Conservation (phyloP, 2,329 filamentous ascomycete species). For the Sporothrix brunneoviolacea region DNA sequence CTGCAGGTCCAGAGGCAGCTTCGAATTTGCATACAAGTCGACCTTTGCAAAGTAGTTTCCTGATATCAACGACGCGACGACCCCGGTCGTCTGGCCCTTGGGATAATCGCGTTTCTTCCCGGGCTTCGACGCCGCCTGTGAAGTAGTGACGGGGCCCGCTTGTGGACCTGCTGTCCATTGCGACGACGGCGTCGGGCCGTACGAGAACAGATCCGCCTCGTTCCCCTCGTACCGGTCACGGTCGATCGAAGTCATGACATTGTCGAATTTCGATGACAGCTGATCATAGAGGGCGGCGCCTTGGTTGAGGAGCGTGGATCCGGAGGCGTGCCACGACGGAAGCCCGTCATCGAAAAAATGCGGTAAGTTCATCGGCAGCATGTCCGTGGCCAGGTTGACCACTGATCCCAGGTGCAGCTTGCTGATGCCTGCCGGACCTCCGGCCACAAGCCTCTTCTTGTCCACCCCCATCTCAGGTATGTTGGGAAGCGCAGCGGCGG, state of each 20-base stretch:
- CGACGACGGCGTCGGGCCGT: slow-evolving; percentile 22
- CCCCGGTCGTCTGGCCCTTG: slow-evolving; percentile 31
- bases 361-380: slow-evolving; percentile 31
- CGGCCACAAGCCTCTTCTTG: background rate
- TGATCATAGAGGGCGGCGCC: slow-evolving; percentile 48
- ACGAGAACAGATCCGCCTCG: slow-evolving; percentile 48
- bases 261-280: slow-evolving; percentile 56
- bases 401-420: slow-evolving; percentile 35
- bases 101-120: slow-evolving; percentile 9
- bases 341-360: slow-evolving; percentile 38
- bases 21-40: slow-evolving; percentile 71
- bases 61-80: slow-evolving; percentile 32
- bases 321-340: slow-evolving; percentile 35
- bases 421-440: slow-evolving; percentile 17
- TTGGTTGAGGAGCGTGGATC: slow-evolving; percentile 39
- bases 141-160: background rate
- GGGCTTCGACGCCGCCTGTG: background rate
- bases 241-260: slow-evolving; percentile 67
- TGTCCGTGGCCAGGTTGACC: slow-evolving; percentile 36
- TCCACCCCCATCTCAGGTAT: background rate
- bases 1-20: slow-evolving; percentile 59
- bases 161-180: background rate
- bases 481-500: slow-evolving; percentile 18
- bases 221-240: slow-evolving; percentile 47
- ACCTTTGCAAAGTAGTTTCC: slow-evolving; percentile 67